phyloP scores from a whole-genome alignment of 2,329 filamentous ascomycete genomes.

The Mycogone perniciosa region DNA sequence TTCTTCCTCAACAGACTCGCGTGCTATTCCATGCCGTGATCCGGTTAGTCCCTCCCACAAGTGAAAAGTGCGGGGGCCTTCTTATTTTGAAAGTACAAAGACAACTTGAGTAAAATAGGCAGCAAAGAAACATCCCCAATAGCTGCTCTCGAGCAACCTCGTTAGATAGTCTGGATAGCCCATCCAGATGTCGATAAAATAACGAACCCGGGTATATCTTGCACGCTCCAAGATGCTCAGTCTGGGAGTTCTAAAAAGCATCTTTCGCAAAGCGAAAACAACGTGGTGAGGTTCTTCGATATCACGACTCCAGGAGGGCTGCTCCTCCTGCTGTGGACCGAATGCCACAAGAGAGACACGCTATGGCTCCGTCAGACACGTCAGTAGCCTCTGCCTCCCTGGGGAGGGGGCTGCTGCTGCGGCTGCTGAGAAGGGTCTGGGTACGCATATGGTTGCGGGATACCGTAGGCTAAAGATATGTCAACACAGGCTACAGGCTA shows the following conservation, averaged over 20 bases:
- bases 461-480: slow-evolving; percentile 28
- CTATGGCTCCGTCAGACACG: not conserved
- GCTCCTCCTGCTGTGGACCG: not conserved
- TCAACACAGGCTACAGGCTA: not conserved
- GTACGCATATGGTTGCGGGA: slow-evolving; percentile 40
- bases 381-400: slow-evolving; percentile 20
- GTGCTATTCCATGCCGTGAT: slow-evolving; percentile 10
- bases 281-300: slow-evolving; percentile 7
- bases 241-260: slow-evolving; percentile 6
- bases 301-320: slow-evolving; percentile 3
- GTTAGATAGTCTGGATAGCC: slow-evolving; percentile 8
- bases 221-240: slow-evolving; percentile 12
- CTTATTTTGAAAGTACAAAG: slow-evolving; percentile 9
- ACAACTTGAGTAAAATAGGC: slow-evolving; percentile 11
- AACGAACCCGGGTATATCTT: slow-evolving; percentile 17
- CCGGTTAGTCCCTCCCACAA: slow-evolving; percentile 11
- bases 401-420: slow-evolving; percentile 16
- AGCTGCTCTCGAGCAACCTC: slow-evolving; percentile 4
- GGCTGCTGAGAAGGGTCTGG: slow-evolving; percentile 19
- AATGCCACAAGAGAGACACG: slow-evolving; percentile 4
- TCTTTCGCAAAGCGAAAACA: slow-evolving; percentile 10
- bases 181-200: slow-evolving; percentile 16
- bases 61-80: slow-evolving; percentile 9
- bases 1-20: slow-evolving; percentile 4
- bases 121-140: slow-evolving; percentile 9